phyloP scores from a whole-genome alignment of 2,329 filamentous ascomycete species.

The Calycina marina region DNA sequence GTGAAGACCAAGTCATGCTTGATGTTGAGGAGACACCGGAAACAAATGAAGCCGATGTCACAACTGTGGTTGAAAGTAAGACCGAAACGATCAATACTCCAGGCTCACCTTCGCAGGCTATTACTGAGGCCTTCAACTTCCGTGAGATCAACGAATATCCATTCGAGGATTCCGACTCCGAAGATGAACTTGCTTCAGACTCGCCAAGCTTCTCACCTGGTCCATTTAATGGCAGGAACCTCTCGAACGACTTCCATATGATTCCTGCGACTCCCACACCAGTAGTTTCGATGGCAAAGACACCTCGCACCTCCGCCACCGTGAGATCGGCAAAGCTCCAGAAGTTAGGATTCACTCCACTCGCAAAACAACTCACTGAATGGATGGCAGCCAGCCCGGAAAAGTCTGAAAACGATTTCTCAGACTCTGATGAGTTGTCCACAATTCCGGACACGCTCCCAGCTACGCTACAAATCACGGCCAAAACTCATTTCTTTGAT shows the following conservation, averaged over 20 bases:
- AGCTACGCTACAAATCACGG: slow-evolving; percentile 3
- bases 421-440: slow-evolving; percentile 6
- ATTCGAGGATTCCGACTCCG: slow-evolving; percentile 37
- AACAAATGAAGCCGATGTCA: slow-evolving; percentile 9
- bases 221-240: slow-evolving; percentile 15
- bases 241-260: slow-evolving; percentile 20
- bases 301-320: slow-evolving; percentile 12
- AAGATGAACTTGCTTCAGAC: slow-evolving; percentile 33
- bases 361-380: slow-evolving; percentile 43
- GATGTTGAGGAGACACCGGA: slow-evolving; percentile 5
- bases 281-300: slow-evolving; percentile 12
- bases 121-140: slow-evolving; percentile 25
- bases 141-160: slow-evolving; percentile 33
- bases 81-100: slow-evolving; percentile 13
- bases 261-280: slow-evolving; percentile 29
- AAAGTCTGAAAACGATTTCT: slow-evolving; percentile 19
- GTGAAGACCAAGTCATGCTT: slow-evolving; percentile 3
- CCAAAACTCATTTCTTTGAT: slow-evolving; percentile 41
- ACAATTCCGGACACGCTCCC: not conserved
- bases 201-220: slow-evolving; percentile 16
- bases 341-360: slow-evolving; percentile 44
- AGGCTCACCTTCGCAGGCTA: slow-evolving; percentile 12
- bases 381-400: slow-evolving; percentile 48
- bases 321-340: slow-evolving; percentile 5
- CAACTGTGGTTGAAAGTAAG: slow-evolving; percentile 6